These are phyloP conservation scores for Pseudocercospora fijiensis DNA, from an alignment of 2,329 filamentous ascomycete species.

Conservation along the genomic window DNA sequence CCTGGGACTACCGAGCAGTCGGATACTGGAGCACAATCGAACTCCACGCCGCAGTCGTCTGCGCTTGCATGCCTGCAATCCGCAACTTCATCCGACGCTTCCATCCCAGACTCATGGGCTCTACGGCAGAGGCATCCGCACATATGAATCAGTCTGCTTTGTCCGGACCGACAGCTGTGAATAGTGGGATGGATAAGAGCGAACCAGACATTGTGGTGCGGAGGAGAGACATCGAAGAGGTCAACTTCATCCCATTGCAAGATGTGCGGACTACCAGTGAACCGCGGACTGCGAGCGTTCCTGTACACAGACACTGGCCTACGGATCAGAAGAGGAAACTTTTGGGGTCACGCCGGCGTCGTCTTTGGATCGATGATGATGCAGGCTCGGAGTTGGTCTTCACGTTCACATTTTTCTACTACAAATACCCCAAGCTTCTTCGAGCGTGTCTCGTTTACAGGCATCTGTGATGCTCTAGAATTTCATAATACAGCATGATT, in stretches of 20 bases:
- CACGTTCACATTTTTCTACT: not conserved
- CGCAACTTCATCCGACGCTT: constrained; percentile 16
- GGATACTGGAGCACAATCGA: constrained; percentile 20
- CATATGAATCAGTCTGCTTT: not conserved
- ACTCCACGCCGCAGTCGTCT: constrained; percentile 15
- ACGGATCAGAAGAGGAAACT: not conserved
- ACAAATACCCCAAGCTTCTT: not conserved
- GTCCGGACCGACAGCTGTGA: constrained; percentile 8
- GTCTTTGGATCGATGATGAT: not conserved
- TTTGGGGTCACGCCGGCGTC: not conserved
- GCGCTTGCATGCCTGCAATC: constrained; percentile 21
- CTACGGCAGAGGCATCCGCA: constrained; percentile 1
- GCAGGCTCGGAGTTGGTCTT: not conserved
- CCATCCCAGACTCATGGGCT: constrained; percentile 12
- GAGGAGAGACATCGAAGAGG: constrained; percentile 12
- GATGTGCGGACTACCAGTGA: constrained; percentile 17
- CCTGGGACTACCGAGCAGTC: constrained; percentile 17
- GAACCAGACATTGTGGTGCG: constrained; percentile 7
- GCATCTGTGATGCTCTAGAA: not conserved
- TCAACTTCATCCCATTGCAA: constrained; percentile 14
- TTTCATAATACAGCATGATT: not conserved
- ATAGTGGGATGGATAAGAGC: not conserved
- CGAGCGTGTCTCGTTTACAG: not conserved
- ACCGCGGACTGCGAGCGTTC: not conserved
- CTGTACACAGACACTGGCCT: not conserved